Percentiles rank a stretch among this genome's conserved stretches.
phyloP scores from a whole-genome alignment of 1,284 basidiomycete species.

The Heterobasidion occidentale region DNA sequence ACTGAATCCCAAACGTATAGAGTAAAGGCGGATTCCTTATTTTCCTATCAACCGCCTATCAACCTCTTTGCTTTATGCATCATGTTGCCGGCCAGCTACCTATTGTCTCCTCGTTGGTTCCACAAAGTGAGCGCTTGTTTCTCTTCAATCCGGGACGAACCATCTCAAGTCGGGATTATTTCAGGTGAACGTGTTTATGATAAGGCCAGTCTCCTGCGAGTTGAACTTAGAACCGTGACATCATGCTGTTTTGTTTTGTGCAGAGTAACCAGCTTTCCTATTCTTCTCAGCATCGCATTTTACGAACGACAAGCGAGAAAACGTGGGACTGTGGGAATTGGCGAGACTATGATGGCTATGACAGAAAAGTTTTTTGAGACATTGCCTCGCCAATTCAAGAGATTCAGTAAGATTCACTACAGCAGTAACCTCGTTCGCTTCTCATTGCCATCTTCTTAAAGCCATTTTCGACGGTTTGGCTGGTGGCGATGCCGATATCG shows the following conservation, averaged over 20 bases:
- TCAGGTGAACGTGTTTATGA: conserved; percentile 83
- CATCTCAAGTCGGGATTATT: neutral
- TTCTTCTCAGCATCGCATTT: conserved; percentile 74
- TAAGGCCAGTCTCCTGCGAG: conserved; percentile 34
- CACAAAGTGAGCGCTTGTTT: conserved; percentile 53
- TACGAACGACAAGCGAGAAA: conserved; percentile 79
- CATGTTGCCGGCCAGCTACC: conserved; percentile 78
- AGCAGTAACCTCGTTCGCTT: neutral
- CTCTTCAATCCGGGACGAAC: neutral
- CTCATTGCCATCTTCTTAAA: conserved; percentile 21
- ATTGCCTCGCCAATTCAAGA: conserved; percentile 62
- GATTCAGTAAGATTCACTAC: conserved; percentile 48
- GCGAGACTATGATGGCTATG: conserved; percentile 61
- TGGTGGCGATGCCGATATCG: conserved; percentile 70
- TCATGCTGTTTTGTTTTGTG: conserved; percentile 7
- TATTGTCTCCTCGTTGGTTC: conserved; percentile 74
- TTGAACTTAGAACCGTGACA: neutral
- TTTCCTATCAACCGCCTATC: conserved; percentile 89
- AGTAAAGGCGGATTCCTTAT: conserved; percentile 83
- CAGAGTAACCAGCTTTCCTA: conserved; percentile 78
- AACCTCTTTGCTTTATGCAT: conserved; percentile 78
- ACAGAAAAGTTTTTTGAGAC: conserved; percentile 66
- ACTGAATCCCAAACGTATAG: conserved; percentile 30
- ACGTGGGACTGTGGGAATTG: conserved; percentile 53
- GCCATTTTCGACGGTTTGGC: conserved; percentile 73